Conservation (phyloP, 176 grass and related monocot species). For the Elymus sibiricus region DNA sequence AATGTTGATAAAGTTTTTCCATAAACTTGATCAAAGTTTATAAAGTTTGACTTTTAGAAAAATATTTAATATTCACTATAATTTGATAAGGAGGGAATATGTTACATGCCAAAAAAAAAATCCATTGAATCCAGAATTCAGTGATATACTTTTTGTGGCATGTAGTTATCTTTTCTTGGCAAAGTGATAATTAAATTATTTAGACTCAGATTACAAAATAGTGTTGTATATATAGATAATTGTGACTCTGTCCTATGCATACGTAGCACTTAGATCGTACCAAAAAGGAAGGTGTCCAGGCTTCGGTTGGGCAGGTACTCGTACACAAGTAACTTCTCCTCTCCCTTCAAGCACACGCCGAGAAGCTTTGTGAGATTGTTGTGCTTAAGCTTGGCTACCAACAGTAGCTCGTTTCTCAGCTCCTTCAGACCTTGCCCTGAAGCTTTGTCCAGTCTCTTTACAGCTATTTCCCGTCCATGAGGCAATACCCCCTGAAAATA, state of each 20-base stretch:
- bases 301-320: constrained; percentile 45
- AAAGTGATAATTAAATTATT: too few species aligned
- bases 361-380: constrained; percentile 43
- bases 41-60: too few species aligned
- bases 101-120: too few species aligned
- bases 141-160: too few species aligned
- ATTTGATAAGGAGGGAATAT: too few species aligned
- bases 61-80: too few species aligned
- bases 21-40: too few species aligned
- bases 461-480: constrained; percentile 27
- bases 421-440: constrained; percentile 33
- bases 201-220: too few species aligned
- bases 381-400: constrained; percentile 52
- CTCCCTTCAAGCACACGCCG: constrained; percentile 24
- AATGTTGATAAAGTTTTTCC: too few species aligned
- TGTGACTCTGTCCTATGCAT: background rate
- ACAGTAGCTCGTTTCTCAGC: constrained; percentile 39
- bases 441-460: constrained; percentile 18
- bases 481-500: constrained; percentile 21
- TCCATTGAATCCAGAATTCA: too few species aligned
- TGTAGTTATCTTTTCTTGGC: too few species aligned
- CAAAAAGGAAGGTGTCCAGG: constrained; percentile 37
- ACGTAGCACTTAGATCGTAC: background rate
- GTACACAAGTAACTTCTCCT: constrained; percentile 42
- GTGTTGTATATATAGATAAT: too few species aligned